Conservation (phyloP, 495 filamentous ascomycete species). For the Penicillium waksmanii region DNA sequence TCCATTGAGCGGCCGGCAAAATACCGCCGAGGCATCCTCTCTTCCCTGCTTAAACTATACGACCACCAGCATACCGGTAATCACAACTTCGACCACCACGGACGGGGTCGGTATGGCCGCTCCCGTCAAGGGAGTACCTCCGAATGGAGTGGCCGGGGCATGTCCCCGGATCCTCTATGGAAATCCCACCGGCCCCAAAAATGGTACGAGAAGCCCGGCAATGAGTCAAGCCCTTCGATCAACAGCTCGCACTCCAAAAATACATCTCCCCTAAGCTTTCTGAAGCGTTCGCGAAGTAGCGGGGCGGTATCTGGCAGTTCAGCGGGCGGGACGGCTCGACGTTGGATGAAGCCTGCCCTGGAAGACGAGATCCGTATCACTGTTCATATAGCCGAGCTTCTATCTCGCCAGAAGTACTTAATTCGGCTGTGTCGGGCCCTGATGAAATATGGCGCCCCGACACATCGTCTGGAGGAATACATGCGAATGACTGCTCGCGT, state of each 20-base stretch:
- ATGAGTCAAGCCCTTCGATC: conserved; percentile 53
- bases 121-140: conserved; percentile 40
- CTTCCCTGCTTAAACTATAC: conserved; percentile 78
- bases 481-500: conserved; percentile 90
- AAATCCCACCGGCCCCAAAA: conserved; percentile 51
- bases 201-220: conserved; percentile 66
- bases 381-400: conserved; percentile 82
- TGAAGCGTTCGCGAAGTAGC: conserved; percentile 52
- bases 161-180: conserved; percentile 43
- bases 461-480: conserved; percentile 80
- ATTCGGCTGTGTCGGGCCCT: conserved; percentile 82
- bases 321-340: conserved; percentile 40
- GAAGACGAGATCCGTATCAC: conserved; percentile 81
- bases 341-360: conserved; percentile 47
- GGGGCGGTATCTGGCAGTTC: conserved; percentile 24
- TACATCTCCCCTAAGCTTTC: conserved; percentile 39
- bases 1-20: conserved; percentile 70
- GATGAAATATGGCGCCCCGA: conserved; percentile 83
- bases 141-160: conserved; percentile 34
- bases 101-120: conserved; percentile 36
- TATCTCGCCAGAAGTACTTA: conserved; percentile 82
- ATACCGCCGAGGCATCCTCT: conserved; percentile 77
- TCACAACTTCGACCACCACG: conserved; percentile 18
- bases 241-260: conserved; percentile 51
- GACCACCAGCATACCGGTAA: conserved; percentile 35